Percentiles rank a stretch among this genome's conserved stretches.
These are phyloP conservation scores for Incumbomyces delicatus DNA, from an alignment of 2,329 filamentous ascomycete species.

Conservation along the genomic window DNA sequence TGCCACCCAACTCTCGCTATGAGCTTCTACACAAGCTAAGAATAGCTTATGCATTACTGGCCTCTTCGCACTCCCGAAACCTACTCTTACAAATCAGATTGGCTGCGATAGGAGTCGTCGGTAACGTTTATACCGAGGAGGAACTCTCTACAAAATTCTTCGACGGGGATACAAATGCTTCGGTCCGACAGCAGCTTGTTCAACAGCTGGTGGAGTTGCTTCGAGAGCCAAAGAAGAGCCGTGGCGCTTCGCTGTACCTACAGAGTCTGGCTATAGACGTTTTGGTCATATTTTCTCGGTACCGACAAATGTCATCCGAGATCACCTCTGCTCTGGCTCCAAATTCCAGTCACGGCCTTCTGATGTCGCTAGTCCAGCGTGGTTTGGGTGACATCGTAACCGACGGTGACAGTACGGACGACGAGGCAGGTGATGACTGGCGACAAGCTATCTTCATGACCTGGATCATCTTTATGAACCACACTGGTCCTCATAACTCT, in stretches of 20 bases:
- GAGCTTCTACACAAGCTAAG: slow-evolving; percentile 77
- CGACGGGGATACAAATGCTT: slow-evolving; percentile 80
- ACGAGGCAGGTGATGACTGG: slow-evolving; percentile 73
- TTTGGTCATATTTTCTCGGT: slow-evolving; percentile 75
- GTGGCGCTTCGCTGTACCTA: slow-evolving; percentile 61
- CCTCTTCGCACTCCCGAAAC: slow-evolving; percentile 57
- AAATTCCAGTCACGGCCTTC: slow-evolving; percentile 89
- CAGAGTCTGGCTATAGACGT: slow-evolving; percentile 75
- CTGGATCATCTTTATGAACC: slow-evolving; percentile 56
- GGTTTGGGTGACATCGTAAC: slow-evolving; percentile 71
- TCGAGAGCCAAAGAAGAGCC: slow-evolving; percentile 65
- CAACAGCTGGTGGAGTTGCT: slow-evolving; percentile 90
- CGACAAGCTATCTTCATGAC: slow-evolving; percentile 82
- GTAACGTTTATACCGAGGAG: slow-evolving; percentile 74
- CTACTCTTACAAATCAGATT: slow-evolving; percentile 71
- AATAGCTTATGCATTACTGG: slow-evolving; percentile 67
- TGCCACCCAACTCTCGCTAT: slow-evolving; percentile 67
- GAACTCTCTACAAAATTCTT: slow-evolving; percentile 80
- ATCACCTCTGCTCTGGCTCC: slow-evolving; percentile 85
- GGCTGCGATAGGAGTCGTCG: slow-evolving; percentile 79
- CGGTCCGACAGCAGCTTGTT: slow-evolving; percentile 75
- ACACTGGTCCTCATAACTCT: slow-evolving; percentile 15
- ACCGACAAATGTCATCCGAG: slow-evolving; percentile 66
- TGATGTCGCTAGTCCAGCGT: slow-evolving; percentile 87
- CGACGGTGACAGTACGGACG: slow-evolving; percentile 48